These are phyloP conservation scores for Scytalidium sp. DNA, from an alignment of 2,329 filamentous ascomycete genomes.

Conservation along the genomic window DNA sequence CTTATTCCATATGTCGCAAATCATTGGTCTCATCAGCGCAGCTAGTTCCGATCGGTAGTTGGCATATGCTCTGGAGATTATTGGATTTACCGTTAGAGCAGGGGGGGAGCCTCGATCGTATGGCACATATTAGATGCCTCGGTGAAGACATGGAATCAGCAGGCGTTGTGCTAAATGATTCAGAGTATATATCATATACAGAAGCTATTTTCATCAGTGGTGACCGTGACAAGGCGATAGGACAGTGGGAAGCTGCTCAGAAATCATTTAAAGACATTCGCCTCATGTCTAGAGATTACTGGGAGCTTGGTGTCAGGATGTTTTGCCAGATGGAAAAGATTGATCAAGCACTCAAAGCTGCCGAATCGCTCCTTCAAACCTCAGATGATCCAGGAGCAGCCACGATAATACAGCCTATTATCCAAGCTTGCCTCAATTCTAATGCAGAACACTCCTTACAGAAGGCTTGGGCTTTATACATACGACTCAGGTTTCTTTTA, in stretches of 20 bases:
- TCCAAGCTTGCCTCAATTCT: constrained; percentile 56
- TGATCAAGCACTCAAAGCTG: constrained; percentile 55
- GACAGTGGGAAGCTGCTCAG: constrained; percentile 30
- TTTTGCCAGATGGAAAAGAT: constrained; percentile 55
- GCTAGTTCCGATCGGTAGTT: constrained; percentile 56
- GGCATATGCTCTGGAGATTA: constrained; percentile 64
- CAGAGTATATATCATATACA: constrained; percentile 64
- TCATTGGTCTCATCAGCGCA: constrained; percentile 43
- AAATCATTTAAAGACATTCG: constrained; percentile 13
- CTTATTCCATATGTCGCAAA: constrained; percentile 47
- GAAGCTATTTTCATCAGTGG: constrained; percentile 66
- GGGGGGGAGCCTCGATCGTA: constrained; percentile 49
- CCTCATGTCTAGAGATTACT: constrained; percentile 47
- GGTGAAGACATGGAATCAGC: constrained; percentile 63
- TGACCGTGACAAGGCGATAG: constrained; percentile 38
- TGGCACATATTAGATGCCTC: constrained; percentile 59
- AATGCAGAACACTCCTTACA: constrained; percentile 45
- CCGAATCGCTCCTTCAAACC: constrained; percentile 48
- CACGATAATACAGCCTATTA: constrained; percentile 64
- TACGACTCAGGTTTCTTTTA: constrained; percentile 59
- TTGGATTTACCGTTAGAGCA: constrained; percentile 48
- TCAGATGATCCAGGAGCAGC: constrained; percentile 42
- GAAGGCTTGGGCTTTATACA: constrained; percentile 66
- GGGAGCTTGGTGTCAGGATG: constrained; percentile 65
- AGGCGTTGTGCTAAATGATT: constrained; percentile 49